Percentiles rank a stretch among this genome's conserved stretches.
phyloP scores from a whole-genome alignment of 2,329 filamentous ascomycete species.

The Chaetomium sp. region DNA sequence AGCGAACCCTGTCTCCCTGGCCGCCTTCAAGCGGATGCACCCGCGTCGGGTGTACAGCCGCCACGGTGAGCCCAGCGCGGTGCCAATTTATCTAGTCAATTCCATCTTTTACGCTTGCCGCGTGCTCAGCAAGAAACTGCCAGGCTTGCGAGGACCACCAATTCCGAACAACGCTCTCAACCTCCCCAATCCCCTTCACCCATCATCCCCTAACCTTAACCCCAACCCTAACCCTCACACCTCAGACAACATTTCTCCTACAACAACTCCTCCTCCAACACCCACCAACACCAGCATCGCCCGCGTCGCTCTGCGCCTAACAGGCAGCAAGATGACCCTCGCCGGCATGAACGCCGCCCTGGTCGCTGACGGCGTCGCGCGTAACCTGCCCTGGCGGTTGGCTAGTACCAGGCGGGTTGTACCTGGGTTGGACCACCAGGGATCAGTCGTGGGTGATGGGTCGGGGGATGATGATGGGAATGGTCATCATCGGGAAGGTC shows the following conservation, averaged over 20 bases:
- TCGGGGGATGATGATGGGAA: too few relatives aligned
- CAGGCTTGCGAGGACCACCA: background rate
- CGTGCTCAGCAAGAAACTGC: background rate
- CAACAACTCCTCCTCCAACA: background rate
- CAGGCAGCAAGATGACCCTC: conserved; percentile 25
- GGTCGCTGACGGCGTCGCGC: conserved; percentile 35
- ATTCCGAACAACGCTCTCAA: background rate
- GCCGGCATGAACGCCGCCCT: conserved; percentile 34
- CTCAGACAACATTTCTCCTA: background rate
- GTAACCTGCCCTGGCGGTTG: conserved; percentile 35
- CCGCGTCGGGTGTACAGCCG: too few relatives aligned
- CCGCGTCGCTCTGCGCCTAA: conserved; percentile 20
- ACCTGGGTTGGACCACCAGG: too few relatives aligned
- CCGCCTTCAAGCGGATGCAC: too few relatives aligned
- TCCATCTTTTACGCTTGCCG: background rate
- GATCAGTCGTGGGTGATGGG: too few relatives aligned
- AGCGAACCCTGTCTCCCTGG: too few relatives aligned
- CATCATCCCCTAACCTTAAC: too few relatives aligned
- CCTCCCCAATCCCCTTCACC: too few relatives aligned
- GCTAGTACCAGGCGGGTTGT: too few relatives aligned
- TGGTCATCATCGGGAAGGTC: background rate
- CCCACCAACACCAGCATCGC: background rate
- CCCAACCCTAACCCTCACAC: background rate
- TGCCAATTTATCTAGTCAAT: too few relatives aligned
- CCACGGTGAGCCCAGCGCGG: too few relatives aligned